A percentile compares a stretch with the other conserved stretches of the same genome.
Conservation (phyloP, 805 yeast species). For the Candida tallmaniae region DNA sequence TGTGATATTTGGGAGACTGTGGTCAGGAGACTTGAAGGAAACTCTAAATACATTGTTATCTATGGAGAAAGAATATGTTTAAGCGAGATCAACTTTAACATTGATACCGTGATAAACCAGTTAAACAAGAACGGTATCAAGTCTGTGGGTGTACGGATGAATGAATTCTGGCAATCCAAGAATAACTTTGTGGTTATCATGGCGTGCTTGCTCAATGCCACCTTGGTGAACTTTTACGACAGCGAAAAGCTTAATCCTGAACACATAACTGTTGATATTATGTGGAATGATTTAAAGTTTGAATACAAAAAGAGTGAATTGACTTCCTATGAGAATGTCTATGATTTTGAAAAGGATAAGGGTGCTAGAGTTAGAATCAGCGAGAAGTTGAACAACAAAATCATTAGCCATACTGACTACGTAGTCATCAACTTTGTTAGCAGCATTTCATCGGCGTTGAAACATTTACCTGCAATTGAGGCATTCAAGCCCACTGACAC, state of each 20-base stretch:
- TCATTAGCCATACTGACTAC: slow-evolving; percentile 23
- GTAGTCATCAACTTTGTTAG: slow-evolving; percentile 52
- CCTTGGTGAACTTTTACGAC: slow-evolving; percentile 38
- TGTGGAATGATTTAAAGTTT: slow-evolving; percentile 4
- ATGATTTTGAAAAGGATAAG: slow-evolving; percentile 28
- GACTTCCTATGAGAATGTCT: slow-evolving; percentile 23
- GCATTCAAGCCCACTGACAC: slow-evolving; percentile 15
- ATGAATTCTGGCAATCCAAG: slow-evolving; percentile 17
- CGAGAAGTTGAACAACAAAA: slow-evolving; percentile 10
- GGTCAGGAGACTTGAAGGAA: slow-evolving; percentile 21
- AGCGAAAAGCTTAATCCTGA: neutral
- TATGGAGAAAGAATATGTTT: slow-evolving; percentile 11
- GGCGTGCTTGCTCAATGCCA: slow-evolving; percentile 42
- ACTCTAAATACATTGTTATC: slow-evolving; percentile 4
- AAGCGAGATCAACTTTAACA: slow-evolving; percentile 24
- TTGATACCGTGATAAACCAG: slow-evolving; percentile 17
- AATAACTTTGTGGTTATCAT: slow-evolving; percentile 36
- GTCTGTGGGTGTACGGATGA: slow-evolving; percentile 22
- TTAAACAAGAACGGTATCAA: slow-evolving; percentile 13
- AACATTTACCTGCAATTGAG: slow-evolving; percentile 33
- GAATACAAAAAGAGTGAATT: neutral
- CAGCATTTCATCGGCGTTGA: slow-evolving; percentile 48
- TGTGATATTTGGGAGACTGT: slow-evolving; percentile 69
- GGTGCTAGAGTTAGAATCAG: slow-evolving; percentile 31
- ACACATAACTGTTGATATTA: slow-evolving; percentile 5